A percentile compares a stretch with the other conserved stretches of the same genome.
phyloP scores from a whole-genome alignment of 2,329 filamentous ascomycete genomes.

The Alternaria ventricosa region DNA sequence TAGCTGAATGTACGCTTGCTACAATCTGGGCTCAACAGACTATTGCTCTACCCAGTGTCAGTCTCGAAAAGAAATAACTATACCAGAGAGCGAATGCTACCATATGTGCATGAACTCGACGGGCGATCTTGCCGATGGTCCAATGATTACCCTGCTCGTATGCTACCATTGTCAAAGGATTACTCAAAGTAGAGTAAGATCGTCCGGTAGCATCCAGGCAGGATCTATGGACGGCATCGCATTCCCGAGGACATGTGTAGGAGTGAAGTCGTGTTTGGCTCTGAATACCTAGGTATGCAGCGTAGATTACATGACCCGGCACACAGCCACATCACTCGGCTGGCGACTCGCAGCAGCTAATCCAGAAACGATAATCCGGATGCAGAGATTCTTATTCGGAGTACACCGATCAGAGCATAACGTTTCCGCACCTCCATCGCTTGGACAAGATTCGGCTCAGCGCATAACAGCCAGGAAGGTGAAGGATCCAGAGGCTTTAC shows the following conservation, averaged over 20 bases:
- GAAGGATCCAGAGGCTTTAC: neutral
- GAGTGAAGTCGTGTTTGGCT: neutral
- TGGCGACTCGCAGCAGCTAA: neutral
- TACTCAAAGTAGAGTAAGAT: neutral
- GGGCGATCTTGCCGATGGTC: neutral
- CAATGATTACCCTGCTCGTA: neutral
- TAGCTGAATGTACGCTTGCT: neutral
- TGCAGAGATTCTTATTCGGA: neutral
- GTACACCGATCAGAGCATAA: constrained; percentile 2
- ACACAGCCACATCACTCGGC: neutral
- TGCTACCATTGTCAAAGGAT: neutral
- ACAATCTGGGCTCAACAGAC: neutral
- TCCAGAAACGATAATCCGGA: neutral
- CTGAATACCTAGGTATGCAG: neutral
- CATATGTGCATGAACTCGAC: neutral
- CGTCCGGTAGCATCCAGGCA: no score
- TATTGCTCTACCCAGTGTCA: neutral
- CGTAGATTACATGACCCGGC: neutral
- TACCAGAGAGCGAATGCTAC: neutral
- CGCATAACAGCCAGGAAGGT: neutral
- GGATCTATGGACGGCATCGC: neutral
- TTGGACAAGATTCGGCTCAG: constrained; percentile 4
- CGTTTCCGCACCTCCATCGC: constrained; percentile 2
- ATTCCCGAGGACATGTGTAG: neutral
- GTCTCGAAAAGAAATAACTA: neutral